Evolutionary conservation across 306 rosid species (phyloP), one percentile per base, ranked within the genome.

Genomic region (Mucuna pruriens): DNA sequence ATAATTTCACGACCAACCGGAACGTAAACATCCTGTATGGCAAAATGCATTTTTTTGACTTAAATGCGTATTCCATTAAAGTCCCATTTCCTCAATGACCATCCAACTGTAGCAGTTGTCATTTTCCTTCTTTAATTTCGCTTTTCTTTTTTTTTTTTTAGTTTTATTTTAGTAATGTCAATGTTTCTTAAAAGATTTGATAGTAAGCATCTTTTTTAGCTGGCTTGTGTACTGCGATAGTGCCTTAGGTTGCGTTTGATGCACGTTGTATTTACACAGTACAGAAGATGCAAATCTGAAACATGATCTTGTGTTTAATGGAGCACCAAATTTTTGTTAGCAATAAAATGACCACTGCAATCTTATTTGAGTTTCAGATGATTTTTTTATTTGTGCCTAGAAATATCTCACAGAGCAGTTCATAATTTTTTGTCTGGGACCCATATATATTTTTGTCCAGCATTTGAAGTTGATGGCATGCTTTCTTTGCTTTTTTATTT

Each of bases 251-350:
- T 17, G 71, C 68, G 25, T 33, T 33, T 63, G 13, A 33, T 63
- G 70, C 44, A 33, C 25, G 70, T 31, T 33, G 13, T 63, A 16
- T 33, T 36, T 9, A 9, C 7, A 17, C 7, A 17, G 15, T 8
- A 16, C 23, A 40, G 23, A 45, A 65, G 11, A 63, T 73, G 76
- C 51, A 84, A 26, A 40, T 77, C n/a, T 44, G 45, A 65, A 38
- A 46, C 49, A 67, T 34, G 4, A 26, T 40, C 7, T 31, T 4
- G 42, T 54, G 33, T 16, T 66, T 16, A 19, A 64, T 49, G 17
- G 44, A 15, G 55, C 66, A 51, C 36, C 63, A 63, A 17, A 34
- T 3, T 48, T 19, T 22, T 39, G 3, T 22, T 17, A 15, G 0
- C 76, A 23, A 17, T 16, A 12, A 29, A 20, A 39, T 40, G 12